phyloP scores from a whole-genome alignment of 2,329 filamentous ascomycete species.

The Botrytis cinerea region DNA sequence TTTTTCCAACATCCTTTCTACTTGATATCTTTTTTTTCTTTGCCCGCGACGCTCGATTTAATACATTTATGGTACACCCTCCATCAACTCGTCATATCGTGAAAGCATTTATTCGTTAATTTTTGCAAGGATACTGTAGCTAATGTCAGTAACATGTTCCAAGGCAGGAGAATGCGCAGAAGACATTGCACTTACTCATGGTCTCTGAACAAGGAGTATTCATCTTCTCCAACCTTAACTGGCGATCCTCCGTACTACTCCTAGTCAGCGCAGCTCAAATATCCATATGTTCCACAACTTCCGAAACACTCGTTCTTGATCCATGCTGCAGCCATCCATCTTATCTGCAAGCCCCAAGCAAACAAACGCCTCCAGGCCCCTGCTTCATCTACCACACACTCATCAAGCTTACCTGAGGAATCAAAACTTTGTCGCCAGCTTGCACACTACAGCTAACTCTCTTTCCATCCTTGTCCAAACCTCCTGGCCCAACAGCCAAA shows the following conservation, averaged over 20 bases:
- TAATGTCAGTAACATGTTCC: conserved; percentile 17
- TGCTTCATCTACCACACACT: conserved; percentile 5
- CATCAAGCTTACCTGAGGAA: conserved; percentile 73
- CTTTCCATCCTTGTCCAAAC: conserved; percentile 84
- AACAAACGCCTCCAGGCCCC: conserved; percentile 12
- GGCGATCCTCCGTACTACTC: conserved; percentile 85
- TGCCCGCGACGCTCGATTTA: conserved; percentile 35
- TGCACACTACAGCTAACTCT: conserved; percentile 79
- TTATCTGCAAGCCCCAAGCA: conserved; percentile 10
- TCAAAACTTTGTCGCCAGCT: conserved; percentile 88
- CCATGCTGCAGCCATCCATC: conserved; percentile 8
- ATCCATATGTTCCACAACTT: not conserved
- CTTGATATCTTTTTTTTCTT: conserved; percentile 19
- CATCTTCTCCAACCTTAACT: conserved; percentile 96
- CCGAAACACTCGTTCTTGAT: not conserved
- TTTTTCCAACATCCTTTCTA: conserved; percentile 16
- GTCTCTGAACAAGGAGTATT: conserved; percentile 94
- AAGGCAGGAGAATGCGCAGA: not conserved
- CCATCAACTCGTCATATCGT: conserved; percentile 8
- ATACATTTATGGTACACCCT: conserved; percentile 37
- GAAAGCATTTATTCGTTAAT: conserved; percentile 82
- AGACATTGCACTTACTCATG: conserved; percentile 74
- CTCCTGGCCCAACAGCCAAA: conserved; percentile 89
- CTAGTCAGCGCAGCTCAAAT: conserved; percentile 35
- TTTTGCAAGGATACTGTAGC: conserved; percentile 88